These are phyloP conservation scores for Ganoderma meredithae DNA, from an alignment of 1,284 basidiomycete genomes.

Conservation along the genomic window DNA sequence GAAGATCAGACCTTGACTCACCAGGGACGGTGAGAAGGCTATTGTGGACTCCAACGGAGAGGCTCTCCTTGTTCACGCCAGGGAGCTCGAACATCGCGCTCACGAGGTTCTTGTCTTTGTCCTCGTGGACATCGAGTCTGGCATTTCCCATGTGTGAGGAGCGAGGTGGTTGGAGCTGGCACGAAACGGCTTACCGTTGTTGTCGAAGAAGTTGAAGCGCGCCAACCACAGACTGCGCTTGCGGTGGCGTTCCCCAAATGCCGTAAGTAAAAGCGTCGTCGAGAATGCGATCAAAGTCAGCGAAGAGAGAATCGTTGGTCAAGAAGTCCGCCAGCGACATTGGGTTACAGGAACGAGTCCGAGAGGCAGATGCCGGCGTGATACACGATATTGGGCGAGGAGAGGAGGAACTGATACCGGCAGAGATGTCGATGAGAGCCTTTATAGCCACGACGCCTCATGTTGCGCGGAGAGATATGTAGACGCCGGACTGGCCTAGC, in stretches of 20 bases:
- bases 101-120: conserved; percentile 48
- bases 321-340: background rate
- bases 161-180: background rate
- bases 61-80: conserved; percentile 52
- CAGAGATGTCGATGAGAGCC: too few species aligned
- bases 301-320: background rate
- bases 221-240: conserved; percentile 16
- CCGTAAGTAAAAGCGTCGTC: conserved; percentile 50
- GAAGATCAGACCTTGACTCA: conserved; percentile 42
- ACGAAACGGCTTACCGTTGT: conserved; percentile 19
- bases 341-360: background rate
- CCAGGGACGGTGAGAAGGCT: conserved; percentile 53
- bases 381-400: too few species aligned
- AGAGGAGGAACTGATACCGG: too few species aligned
- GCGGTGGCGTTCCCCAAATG: conserved; percentile 15
- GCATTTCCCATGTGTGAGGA: background rate
- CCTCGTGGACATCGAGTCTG: conserved; percentile 54
- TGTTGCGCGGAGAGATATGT: too few species aligned
- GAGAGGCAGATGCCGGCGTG: background rate
- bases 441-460: too few species aligned
- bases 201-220: conserved; percentile 26
- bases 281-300: conserved; percentile 31
- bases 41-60: conserved; percentile 52
- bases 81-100: conserved; percentile 59
- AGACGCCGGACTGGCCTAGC: too few species aligned